These are phyloP conservation scores for Fusarium stilboides DNA, from an alignment of 2,329 filamentous ascomycete species.

Conservation along the genomic window DNA sequence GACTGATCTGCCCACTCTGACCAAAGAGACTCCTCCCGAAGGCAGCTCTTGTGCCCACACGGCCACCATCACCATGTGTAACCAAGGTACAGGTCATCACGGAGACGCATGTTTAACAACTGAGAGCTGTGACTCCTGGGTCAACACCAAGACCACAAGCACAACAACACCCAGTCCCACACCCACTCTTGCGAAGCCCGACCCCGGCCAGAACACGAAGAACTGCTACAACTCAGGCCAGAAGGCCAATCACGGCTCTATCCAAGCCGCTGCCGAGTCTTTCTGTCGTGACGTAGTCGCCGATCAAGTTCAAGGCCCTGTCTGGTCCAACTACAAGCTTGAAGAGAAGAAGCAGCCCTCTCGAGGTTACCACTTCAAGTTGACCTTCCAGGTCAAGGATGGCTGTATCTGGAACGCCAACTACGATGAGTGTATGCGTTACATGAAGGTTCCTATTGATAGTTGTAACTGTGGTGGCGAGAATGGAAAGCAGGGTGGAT, in stretches of 20 bases:
- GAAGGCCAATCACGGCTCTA: conserved; percentile 13
- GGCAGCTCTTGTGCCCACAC: conserved; percentile 20
- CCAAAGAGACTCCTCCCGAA: background rate
- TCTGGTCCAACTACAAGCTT: conserved; percentile 23
- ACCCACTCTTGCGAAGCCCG: background rate
- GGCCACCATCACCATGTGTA: background rate
- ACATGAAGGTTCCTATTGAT: conserved; percentile 47
- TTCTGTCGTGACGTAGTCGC: conserved; percentile 26
- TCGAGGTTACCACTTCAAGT: conserved; percentile 26
- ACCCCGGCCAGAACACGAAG: conserved; percentile 18
- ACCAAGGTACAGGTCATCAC: background rate
- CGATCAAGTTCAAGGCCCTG: conserved; percentile 6
- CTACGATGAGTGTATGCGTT: conserved; percentile 43
- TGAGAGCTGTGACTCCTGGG: conserved; percentile 13
- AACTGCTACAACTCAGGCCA: conserved; percentile 31
- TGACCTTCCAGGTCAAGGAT: conserved; percentile 21
- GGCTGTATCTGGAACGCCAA: conserved; percentile 40
- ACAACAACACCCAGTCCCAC: background rate
- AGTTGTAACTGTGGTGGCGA: conserved; percentile 45
- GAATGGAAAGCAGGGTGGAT: conserved; percentile 47
- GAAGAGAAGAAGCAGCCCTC: conserved; percentile 23
- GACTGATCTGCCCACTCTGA: conserved; percentile 14
- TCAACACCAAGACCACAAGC: conserved; percentile 12
- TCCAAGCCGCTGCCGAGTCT: conserved; percentile 23
- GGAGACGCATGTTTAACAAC: background rate